Evolutionary conservation across 1,139 yeast species (phyloP), one percentile per base, ranked within the genome.

Genomic region (Arxiozyma telluris): DNA sequence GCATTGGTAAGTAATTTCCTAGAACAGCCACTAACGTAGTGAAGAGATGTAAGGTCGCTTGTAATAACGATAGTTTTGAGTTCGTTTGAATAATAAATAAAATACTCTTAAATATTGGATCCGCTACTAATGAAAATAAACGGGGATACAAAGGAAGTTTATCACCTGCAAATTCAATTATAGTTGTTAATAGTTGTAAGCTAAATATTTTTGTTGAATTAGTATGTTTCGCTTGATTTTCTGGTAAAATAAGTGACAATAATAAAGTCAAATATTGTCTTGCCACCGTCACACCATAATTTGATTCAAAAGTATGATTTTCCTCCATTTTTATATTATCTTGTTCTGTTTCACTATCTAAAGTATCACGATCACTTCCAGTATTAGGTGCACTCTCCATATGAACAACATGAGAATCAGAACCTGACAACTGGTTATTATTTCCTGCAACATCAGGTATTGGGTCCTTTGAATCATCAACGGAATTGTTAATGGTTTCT

Each of bases 191-290:
- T 49, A 93, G 77, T 48, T 83, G 79, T 41, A 94, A 73, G 0
- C 96, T 94, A 73, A 93, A 83, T 17, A 87, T 84, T 54, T 96
- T 78, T 0, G 97, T 85, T 41, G 89, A 79, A 66, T 91, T 96
- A 61, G 94, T 87, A 63, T 89, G 94, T 64, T 87, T 93, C 62
- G 81, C 81, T 64, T 85, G 88, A 61, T 88, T 87, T 21, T 84
- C 81, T 0, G 96, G 95, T 12, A 94, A 83, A 45, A 91, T 78
- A 70, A 91, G 82, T 3, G 95, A 86, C n/a, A 90, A 81, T 50
- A 93, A 75, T 47, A 88, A 85, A 12, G 84, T 83, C 60, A 93
- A 70, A 45, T 71, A 72, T 47, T 72, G 74, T 44, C 70, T 70
- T 39, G 70, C 67, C 1, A 73, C 73, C 4, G 72, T 67, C 23